Evolutionary conservation across 495 filamentous ascomycete species (phyloP).

Genomic region (Hypoxylon subgilvum): DNA sequence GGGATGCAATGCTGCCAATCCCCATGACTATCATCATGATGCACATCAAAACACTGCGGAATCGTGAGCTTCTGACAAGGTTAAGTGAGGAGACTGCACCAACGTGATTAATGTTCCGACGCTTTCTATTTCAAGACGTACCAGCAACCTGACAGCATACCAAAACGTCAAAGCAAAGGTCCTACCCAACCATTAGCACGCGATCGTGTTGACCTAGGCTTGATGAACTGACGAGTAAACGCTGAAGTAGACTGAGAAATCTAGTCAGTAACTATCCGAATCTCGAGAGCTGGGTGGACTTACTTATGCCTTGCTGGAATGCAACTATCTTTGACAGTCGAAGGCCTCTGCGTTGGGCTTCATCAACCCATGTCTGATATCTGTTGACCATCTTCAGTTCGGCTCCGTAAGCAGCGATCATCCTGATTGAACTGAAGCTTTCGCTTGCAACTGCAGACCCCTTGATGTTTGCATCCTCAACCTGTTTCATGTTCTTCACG

Average conservation of each 20-base stretch:
- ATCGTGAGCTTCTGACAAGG: constrained; percentile 7
- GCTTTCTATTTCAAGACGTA: constrained; percentile 41
- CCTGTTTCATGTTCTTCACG: constrained; percentile 60
- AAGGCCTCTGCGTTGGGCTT: constrained; percentile 60
- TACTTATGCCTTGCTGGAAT: constrained; percentile 50
- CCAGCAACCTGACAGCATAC: constrained; percentile 48
- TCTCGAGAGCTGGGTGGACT: constrained; percentile 15
- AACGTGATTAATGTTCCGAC: constrained; percentile 59
- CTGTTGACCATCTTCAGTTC: constrained; percentile 59
- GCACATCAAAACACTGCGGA: constrained; percentile 60
- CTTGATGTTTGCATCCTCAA: constrained; percentile 64
- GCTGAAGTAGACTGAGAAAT: constrained; percentile 47
- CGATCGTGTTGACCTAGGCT: background rate
- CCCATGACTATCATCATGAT: constrained; percentile 63
- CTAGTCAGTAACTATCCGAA: constrained; percentile 7
- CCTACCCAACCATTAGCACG: constrained; percentile 29
- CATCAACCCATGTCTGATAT: constrained; percentile 63
- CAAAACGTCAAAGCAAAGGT: constrained; percentile 58
- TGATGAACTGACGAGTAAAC: constrained; percentile 48
- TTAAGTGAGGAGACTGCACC: constrained; percentile 26
- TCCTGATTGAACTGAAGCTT: constrained; percentile 60
- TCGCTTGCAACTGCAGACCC: constrained; percentile 68
- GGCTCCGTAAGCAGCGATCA: constrained; percentile 68
- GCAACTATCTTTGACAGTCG: constrained; percentile 58
- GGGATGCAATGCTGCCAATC: constrained; percentile 57